Evolutionary conservation across 495 filamentous ascomycete genomes (phyloP), one percentile per base, ranked within the genome.

Genomic region (Thermothielavioides terrestris): DNA sequence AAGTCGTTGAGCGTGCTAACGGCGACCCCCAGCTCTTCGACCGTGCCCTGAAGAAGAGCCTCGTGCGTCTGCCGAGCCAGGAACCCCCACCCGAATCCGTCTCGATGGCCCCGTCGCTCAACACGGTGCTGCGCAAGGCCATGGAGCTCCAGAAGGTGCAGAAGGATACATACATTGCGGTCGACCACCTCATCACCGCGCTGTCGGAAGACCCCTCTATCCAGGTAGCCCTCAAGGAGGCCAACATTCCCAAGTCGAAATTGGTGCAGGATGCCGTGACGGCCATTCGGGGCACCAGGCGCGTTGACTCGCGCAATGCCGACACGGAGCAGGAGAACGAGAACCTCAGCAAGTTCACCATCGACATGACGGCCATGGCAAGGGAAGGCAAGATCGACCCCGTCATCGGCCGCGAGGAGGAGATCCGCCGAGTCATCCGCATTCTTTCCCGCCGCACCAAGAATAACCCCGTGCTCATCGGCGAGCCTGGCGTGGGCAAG

Each of bases 401-500:
- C 1, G 92, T 98, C 50, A 98, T 98, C 66, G 92, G 92, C 20
- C 78, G 92, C 66, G 92, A 97, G 62, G 92, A 97, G 64, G 92
- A 98, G 65, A 96, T 97, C 57, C 76, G 92, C 56, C 81, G 92
- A 51, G 92, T 97, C 10, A 84, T 98, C 48, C 81, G 92, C 18
- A 97, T 98, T 45, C 77, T 98, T 21, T 92, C 88, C 11, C 77
- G 92, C 55, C 80, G 92, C 56, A 97, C 92, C 41, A 98, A 98
- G 79, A 98, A 98, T 74, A 98, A 98, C 63, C 92, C 92, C 3
- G 92, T 96, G 14, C 77, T 98, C 52, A 78, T 80, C 49, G 92
- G 92, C 66, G 92, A 97, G 65, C 92, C 92, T 8, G 92, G 92
- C 82, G 92, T 98, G 14, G 92, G 92, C 56, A 98, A 98, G 73